Evolutionary conservation across 139 green algal genomes (phyloP), one percentile per base, ranked within the genome.

Genomic region (Nannochloris sp.): DNA sequence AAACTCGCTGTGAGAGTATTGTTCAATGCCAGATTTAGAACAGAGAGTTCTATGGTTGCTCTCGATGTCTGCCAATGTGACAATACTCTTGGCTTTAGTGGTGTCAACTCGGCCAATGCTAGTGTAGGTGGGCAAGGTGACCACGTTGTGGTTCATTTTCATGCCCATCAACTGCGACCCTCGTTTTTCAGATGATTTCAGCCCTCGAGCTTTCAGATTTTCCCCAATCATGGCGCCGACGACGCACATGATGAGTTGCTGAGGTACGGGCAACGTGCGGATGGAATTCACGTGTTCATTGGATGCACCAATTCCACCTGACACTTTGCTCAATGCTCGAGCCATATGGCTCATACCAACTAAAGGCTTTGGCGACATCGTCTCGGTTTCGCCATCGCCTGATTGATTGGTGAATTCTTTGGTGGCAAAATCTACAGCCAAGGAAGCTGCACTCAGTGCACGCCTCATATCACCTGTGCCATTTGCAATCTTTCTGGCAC

Each of bases 241-340:
- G 5, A 66, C 61, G 12, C 28, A 61, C 50, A 84, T 61, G 28
- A 84, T 31, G 20, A 84, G 60, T 62, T 84, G 74, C 69, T 84
- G 77, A 58, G 77, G 77, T n/a, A 61, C 65, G 1, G 77, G 77
- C 61, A 84, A 59, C 12, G 40, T 66, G 6, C 53, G 40, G 23
- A 84, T 66, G 2, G 74, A 62, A 20, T 31, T 12, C 23, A 79
- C 66, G 6, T 59, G 58, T 11, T 53, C 37, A 37, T 69, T 59
- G 48, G 58, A 40, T 26, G 59, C 5, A 30, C 64, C 46, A 4
- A 69, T 73, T 40, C 72, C 63, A 43, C 72, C 62, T 4, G 70
- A 65, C 8, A 79, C 40, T 13, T 12, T 6, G 13, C 26, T 48
- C 12, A 81, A 59, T 44, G 62, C 73, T 29, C 20, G 23, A 25